Evolutionary conservation across 2,329 filamentous ascomycete genomes (phyloP), one percentile per base, ranked within the genome.

Genomic region (Tolypocladium amazonense): DNA sequence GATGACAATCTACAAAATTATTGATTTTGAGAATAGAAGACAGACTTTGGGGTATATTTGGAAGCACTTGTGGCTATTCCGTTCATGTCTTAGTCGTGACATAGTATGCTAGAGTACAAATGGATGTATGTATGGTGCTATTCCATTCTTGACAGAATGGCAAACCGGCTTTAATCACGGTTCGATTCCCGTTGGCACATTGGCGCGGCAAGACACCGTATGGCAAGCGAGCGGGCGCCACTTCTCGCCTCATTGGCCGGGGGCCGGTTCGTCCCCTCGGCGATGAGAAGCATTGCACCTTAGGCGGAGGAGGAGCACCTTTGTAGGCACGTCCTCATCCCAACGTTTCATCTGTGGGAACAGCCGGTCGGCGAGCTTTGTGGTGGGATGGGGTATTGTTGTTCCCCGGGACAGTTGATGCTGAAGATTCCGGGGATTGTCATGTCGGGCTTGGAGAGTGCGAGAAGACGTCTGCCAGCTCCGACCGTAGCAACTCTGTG

Each of bases 401-500:
- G 30, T 58, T 8, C 20, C 39, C 33, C 35, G 43, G 25, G 7
- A 9, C 23, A 8, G 27, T 33, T 23, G 35, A 5, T 15, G n/a
- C 33, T 47, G n/a, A 37, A 3, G 23, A 6, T 25, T 53, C 20
- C 11, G 30, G n/a, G 7, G 30, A 35, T n/a, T 15, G 54, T 64
- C 67, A 66, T 52, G 67, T 63, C 2, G 67, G 65, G 38, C 62
- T 66, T 37, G 62, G 56, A 30, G 65, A 66, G 43, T 64, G 58
- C 15, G 63, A 63, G 41, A 72, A 71, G 3, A 72, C 62, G 12
- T 65, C 63, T 2, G 73, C 61, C n/a, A 76, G 65, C 56, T 74
- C 75, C 12, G 68, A 64, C 23, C 72, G 69, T n/a, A 78, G 60
- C 4, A 77, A 60, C 39, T 72, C 66, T 4, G 74, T 70, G 1